These are phyloP conservation scores for Phaeodactylum tricornutum DNA, from an alignment of 108 stramenopile genomes.

Conservation along the genomic window DNA sequence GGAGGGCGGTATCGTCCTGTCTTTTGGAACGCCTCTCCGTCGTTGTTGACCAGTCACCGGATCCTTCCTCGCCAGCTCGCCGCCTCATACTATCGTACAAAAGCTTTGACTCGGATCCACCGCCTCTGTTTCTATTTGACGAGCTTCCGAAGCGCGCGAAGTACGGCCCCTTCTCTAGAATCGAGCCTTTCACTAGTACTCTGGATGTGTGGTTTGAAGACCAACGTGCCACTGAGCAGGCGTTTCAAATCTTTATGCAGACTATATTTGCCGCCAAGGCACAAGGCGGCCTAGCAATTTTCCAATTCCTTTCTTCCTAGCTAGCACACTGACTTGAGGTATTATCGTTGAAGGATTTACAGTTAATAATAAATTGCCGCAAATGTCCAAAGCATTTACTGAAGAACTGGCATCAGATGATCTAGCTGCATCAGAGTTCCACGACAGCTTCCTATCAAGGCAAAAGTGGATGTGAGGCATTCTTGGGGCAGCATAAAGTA, in stretches of 20 bases:
- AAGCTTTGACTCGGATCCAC: conserved; percentile 42
- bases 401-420: no score
- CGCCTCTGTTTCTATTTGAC: conserved; percentile 49
- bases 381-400: no score
- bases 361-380: no score
- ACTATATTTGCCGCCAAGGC: conserved; percentile 6
- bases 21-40: conserved; percentile 5
- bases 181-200: conserved; percentile 28
- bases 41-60: not conserved
- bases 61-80: conserved; percentile 55
- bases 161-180: conserved; percentile 3
- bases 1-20: not conserved
- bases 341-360: no score
- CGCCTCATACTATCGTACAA: conserved; percentile 48
- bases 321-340: no score
- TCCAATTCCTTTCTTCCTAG: not conserved
- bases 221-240: conserved; percentile 38
- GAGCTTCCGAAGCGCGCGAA: not conserved
- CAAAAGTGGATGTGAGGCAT: no score
- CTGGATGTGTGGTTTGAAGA: conserved; percentile 86
- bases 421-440: no score
- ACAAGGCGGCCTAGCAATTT: not conserved
- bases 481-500: no score
- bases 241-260: conserved; percentile 18
- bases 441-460: no score